Evolutionary conservation across 192 early-diverging fungal genomes (phyloP).

Genomic region (Haplosporangium gracile): DNA sequence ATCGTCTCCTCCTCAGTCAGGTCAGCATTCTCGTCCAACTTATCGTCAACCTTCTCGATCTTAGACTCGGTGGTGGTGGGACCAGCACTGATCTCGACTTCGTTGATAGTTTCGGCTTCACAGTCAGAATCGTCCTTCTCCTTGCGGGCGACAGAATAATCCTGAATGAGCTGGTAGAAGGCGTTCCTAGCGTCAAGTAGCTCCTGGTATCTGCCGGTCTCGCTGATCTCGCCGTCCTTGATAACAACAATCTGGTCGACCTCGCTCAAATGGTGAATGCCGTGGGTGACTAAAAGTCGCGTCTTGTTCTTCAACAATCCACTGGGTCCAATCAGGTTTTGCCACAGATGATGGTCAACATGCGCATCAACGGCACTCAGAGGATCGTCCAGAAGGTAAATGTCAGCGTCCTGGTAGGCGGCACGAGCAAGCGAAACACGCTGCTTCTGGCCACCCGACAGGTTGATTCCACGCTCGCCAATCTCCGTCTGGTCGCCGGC

Average conservation of each 20-base stretch:
- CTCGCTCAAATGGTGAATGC: conserved; percentile 78
- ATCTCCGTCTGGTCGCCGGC: conserved; percentile 92
- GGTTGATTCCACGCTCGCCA: conserved; percentile 85
- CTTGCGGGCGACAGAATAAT: conserved; percentile 66
- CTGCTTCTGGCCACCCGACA: conserved; percentile 92
- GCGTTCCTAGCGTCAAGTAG: conserved; percentile 72
- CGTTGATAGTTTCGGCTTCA: conserved; percentile 15
- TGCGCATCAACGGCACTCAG: conserved; percentile 78
- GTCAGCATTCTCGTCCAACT: conserved; percentile 47
- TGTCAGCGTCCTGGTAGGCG: conserved; percentile 81
- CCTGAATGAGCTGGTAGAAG: conserved; percentile 74
- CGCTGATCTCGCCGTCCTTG: conserved; percentile 73
- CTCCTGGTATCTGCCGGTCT: conserved; percentile 71
- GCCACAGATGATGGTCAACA: conserved; percentile 44
- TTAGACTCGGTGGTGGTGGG: conserved; percentile 2
- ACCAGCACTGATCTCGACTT: neutral
- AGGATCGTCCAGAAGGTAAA: conserved; percentile 88
- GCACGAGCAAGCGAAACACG: conserved; percentile 87
- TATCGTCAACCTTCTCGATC: conserved; percentile 15
- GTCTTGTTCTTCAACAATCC: conserved; percentile 84
- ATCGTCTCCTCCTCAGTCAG: conserved; percentile 86
- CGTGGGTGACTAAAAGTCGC: conserved; percentile 84
- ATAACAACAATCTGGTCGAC: conserved; percentile 77
- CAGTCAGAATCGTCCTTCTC: conserved; percentile 1
- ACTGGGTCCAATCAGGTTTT: conserved; percentile 74